Evolutionary conservation across 2,329 filamentous ascomycete species (phyloP).

Genomic region (Xylariaceae sp.): DNA sequence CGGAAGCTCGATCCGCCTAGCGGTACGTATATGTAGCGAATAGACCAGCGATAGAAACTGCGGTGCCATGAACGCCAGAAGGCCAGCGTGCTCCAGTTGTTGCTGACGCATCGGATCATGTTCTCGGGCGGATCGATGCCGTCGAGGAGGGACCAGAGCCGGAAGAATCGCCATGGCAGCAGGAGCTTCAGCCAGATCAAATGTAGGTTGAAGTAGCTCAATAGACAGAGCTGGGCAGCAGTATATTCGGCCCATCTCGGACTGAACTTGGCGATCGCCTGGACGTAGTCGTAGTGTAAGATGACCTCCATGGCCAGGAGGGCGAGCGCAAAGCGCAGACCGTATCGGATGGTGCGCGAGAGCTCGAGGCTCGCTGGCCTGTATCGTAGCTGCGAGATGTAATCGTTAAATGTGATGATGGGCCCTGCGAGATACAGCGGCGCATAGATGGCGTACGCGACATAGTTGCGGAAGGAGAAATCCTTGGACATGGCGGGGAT

Average conservation of each 20-base stretch:
- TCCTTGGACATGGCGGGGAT: constrained; percentile 68
- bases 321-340: constrained; percentile 71
- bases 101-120: constrained; percentile 92
- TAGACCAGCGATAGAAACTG: constrained; percentile 88
- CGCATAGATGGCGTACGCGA: constrained; percentile 86
- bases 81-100: constrained; percentile 85
- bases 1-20: constrained; percentile 66
- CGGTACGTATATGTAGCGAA: constrained; percentile 91
- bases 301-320: constrained; percentile 88
- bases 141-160: constrained; percentile 89
- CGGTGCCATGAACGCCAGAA: constrained; percentile 99
- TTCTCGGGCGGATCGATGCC: constrained; percentile 95
- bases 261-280: constrained; percentile 79
- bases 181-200: constrained; percentile 97
- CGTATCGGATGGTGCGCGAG: constrained; percentile 73
- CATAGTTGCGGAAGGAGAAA: constrained; percentile 78
- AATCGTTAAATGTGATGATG: constrained; percentile 97
- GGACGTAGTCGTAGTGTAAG: constrained; percentile 87
- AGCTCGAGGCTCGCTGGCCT: constrained; percentile 65
- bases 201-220: constrained; percentile 94
- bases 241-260: constrained; percentile 82
- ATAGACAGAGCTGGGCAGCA: constrained; percentile 78
- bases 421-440: constrained; percentile 90
- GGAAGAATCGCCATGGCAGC: constrained; percentile 96
- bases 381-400: constrained; percentile 80